phyloP scores from a whole-genome alignment of 2,329 filamentous ascomycete species.

The Sphaceloma murrayae region DNA sequence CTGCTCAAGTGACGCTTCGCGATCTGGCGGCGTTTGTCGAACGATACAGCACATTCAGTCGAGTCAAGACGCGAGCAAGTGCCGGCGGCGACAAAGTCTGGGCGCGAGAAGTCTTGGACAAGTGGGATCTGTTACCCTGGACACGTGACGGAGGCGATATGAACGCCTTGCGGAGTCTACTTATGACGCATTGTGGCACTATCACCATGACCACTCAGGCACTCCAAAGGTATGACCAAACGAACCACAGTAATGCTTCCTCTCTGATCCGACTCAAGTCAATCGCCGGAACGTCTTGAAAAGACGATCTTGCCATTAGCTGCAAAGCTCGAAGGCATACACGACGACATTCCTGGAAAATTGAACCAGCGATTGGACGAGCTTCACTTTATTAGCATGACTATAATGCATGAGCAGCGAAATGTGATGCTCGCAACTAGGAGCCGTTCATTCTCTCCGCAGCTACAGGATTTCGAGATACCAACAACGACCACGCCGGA shows the following conservation, averaged over 20 bases:
- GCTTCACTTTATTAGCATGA: conserved; percentile 24
- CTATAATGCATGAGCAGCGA: conserved; percentile 21
- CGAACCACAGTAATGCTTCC: too few species aligned
- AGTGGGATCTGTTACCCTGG: conserved; percentile 38
- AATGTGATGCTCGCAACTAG: conserved; percentile 1
- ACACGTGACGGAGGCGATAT: conserved; percentile 37
- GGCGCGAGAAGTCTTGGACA: conserved; percentile 35
- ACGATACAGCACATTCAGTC: conserved; percentile 37
- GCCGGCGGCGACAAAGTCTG: conserved; percentile 37
- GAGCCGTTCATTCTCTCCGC: conserved; percentile 1
- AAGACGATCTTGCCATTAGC: conserved; percentile 28
- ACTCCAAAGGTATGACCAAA: conserved; percentile 36
- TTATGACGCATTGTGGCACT: conserved; percentile 36
- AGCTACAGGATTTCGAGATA: conserved; percentile 9
- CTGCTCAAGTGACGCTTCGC: conserved; percentile 33
- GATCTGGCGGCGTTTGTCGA: conserved; percentile 38
- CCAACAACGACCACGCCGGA: background rate
- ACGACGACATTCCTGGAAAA: conserved; percentile 23
- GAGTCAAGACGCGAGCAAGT: conserved; percentile 32
- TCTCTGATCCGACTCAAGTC: too few species aligned
- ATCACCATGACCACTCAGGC: conserved; percentile 35
- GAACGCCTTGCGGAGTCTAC: conserved; percentile 31
- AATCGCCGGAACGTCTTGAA: conserved; percentile 28
- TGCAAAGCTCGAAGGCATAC: conserved; percentile 26
- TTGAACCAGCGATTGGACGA: conserved; percentile 26